Conservation (phyloP, 768 basidiomycete genomes). For the Amanita thiersii region DNA sequence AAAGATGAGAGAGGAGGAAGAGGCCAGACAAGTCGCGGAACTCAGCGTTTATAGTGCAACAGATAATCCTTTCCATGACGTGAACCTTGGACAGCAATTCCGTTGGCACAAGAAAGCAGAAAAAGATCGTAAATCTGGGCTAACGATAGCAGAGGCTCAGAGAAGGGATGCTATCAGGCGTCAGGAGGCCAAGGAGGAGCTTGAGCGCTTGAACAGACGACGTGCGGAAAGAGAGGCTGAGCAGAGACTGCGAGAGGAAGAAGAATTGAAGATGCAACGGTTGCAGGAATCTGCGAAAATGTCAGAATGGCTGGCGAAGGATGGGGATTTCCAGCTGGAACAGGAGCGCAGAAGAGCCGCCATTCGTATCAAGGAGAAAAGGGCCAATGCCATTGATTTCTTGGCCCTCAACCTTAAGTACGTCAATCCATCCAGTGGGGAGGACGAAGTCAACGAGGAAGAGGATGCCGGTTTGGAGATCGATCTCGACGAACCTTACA, state of each 20-base stretch:
- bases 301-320: constrained; percentile 96
- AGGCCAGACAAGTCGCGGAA: constrained; percentile 88
- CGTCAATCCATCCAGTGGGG: constrained; percentile 60
- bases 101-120: constrained; percentile 99
- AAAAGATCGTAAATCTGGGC: constrained; percentile 85
- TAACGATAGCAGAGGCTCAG: constrained; percentile 72
- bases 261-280: constrained; percentile 82
- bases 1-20: constrained; percentile 76
- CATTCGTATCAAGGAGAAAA: constrained; percentile 91
- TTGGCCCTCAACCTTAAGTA: constrained; percentile 93
- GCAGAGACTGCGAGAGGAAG: constrained; percentile 81
- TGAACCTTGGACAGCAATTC: constrained; percentile 94
- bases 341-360: constrained; percentile 87
- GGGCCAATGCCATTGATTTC: constrained; percentile 98
- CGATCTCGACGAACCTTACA: constrained; percentile 97
- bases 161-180: constrained; percentile 71
- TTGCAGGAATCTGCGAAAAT: constrained; percentile 93
- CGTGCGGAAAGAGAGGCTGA: constrained; percentile 93
- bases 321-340: constrained; percentile 94
- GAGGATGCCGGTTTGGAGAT: constrained; percentile 93
- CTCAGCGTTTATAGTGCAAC: constrained; percentile 93
- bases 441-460: constrained; percentile 53
- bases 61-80: constrained; percentile 98
- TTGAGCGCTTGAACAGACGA: constrained; percentile 83
- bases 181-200: constrained; percentile 91